Base-by-base conservation (phyloP, 169 alveolate species). In the Plasmodium cynomolgi region DNA sequence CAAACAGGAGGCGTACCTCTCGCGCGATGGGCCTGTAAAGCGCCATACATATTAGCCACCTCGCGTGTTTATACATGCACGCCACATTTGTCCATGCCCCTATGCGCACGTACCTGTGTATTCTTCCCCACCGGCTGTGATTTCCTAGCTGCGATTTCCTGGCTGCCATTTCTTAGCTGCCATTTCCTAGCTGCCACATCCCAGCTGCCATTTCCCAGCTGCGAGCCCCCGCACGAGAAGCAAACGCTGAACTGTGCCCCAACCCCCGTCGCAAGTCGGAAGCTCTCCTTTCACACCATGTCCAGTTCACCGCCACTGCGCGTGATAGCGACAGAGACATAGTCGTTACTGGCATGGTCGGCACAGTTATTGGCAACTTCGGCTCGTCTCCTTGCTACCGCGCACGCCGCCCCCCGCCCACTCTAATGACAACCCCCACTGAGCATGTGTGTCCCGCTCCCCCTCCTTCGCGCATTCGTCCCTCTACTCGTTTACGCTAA, bases 341-440 rank as follows among this genome's bases (percentile, higher is more conserved):
- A 15, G 4, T 13, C 23, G 23, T 3, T 15, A 15, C 62, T 15
- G 62, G 62, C 62, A 50, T 11, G n/a, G 6, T 44, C 3, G 33
- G 34, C 34, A 20, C 34, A 62, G 0, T 13, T 58, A n/a, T n/a
- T 58, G 26, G 33, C 75, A 62, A 62, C 34, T 0, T 62, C 15
- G 9, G 17, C 34, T 26, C 15, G 9, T 68, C 34, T 1, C 77
- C 77, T 26, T 13, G 4, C 72, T 2, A 13, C 4, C 72, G 29
- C 72, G 23, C 23, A 56, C 72, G 23, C 72, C n/a, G n/a, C n/a
- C 72, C 1, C 74, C 77, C n/a, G 31, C n/a, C 31, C 13, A 68
- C 77, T 68, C 77, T 68, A 68, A 68, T 68, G 77, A 68, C 37
- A 68, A 68, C 77, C 77, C 31, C 41, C 31, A 68, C 77, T 68